Base-by-base conservation (phyloP, 805 yeast species). In the Pichia phayaonensis region DNA sequence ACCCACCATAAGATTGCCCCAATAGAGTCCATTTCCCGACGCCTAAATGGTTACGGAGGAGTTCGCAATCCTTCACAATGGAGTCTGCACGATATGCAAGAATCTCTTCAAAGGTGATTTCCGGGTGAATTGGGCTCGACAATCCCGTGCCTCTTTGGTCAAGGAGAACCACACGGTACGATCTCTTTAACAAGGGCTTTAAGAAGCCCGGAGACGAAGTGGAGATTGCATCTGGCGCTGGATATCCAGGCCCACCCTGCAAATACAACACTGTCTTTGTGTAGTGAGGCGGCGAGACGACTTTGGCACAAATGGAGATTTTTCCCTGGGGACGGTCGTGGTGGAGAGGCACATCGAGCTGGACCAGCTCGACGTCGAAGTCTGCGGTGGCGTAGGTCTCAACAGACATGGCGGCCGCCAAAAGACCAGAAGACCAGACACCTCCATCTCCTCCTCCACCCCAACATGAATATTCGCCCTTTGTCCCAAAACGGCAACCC, bases 131-230 rank as follows among this genome's bases (percentile, higher is more conserved):
- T 1, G 79, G 73, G 4, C 74, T 65, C 44, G 80, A 74, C 24
- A 74, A 60, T 0, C 84, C 85, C 1, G 84, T 80, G n/a, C 84
- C 85, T 58, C 84, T 62, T 59, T 80, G 84, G 63, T 80, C 85
- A 45, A 77, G 62, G 40, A 68, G 72, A 15, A 80, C 42, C 10
- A 63, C 63, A 1, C 62, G 54, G 38, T 55, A 59, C 2, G 48
- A 50, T 54, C 49, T 56, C 4, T 61, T 54, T 1, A 61, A 22
- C 5, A 63, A 44, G 1, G 55, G 54, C 1, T 48, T 46, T 18
- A 62, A 42, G 41, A 46, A 62, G 4, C 49, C 29, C 1, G 65
- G 63, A 18, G 47, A 45, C 2, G 51, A 2, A 2, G 29, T 27
- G 15, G 55, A 44, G 1, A 56, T 50, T 5, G 65, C 61, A 4